Base-by-base conservation (phyloP, 345 rosid species). In the Anastatica hierochuntica region DNA sequence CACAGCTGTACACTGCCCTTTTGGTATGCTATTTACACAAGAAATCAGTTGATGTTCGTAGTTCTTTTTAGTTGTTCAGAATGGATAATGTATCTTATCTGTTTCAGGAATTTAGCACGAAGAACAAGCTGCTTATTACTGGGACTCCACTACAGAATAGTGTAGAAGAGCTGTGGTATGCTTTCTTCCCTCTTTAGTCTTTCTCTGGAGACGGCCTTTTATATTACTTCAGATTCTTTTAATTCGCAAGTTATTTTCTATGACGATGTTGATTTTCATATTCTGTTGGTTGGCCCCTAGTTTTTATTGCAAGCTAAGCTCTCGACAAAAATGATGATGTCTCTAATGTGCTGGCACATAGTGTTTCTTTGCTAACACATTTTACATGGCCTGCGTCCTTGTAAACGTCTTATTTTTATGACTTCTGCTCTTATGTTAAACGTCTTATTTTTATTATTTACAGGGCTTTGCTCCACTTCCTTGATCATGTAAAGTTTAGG, bases 121-220 rank as follows among this genome's bases (percentile, higher is more conserved):
- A 85, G 77, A 94, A 94, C 79, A 94, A 83, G 74, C 71, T 94
- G 79, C 86, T 94, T 27, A 88, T 94, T 43, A 94, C 99, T 56
- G 99, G 99, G 46, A 94, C 99, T 60, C 99, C 99, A 58, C 60
- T 94, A 40, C 99, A 94, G 71, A 94, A 94, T 72, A 94, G 97
- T 39, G 99, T 94, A 18, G 99, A 94, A 70, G 99, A 94, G 79
- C 84, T 94, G 46, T 94, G 99, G 99, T 94, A 80, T 49, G 58
- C 16, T 44, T 64, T 53, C 51, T 54, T 41, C 40, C 63, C 56
- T 40, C 26, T 27, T 15, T 43, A 51, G 50, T 50, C 16, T 45
- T 44, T 43, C 43, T 63, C 18, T 47, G 43, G 35, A 26, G 33
- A 38, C 30, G 50, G 14, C 21, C 15, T 15, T 30, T 30, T 31